Percentiles rank a stretch among this genome's conserved stretches.
phyloP scores from a whole-genome alignment of 768 basidiomycete species.

The Tulasnella sp. region DNA sequence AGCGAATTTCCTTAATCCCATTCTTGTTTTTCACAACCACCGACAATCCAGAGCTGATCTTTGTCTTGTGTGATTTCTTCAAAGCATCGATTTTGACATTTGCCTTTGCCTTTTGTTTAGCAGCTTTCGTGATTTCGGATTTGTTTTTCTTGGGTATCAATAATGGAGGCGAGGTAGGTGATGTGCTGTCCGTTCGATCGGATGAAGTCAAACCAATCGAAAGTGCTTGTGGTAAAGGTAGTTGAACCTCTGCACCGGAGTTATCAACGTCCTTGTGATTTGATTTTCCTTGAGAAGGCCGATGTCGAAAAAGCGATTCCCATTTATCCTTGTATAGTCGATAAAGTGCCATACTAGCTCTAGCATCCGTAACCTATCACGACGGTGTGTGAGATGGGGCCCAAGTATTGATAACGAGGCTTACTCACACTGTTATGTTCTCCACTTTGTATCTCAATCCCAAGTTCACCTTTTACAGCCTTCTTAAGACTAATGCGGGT shows the following conservation, averaged over 20 bases:
- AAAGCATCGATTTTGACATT: no score
- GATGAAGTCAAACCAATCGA: conserved; percentile 22
- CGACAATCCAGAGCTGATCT: conserved; percentile 30
- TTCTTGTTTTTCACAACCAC: conserved; percentile 29
- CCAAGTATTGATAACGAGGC: background rate
- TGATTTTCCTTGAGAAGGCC: background rate
- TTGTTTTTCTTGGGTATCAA: background rate
- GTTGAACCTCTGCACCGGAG: background rate
- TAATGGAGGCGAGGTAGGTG: background rate
- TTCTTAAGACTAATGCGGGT: conserved; percentile 38
- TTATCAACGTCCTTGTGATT: background rate
- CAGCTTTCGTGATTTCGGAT: background rate
- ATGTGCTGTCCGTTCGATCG: background rate
- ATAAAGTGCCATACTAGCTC: conserved; percentile 91
- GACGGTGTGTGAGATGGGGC: background rate
- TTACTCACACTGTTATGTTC: conserved; percentile 78
- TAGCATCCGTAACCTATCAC: conserved; percentile 72
- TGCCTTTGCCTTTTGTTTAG: background rate
- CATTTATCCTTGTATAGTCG: conserved; percentile 37
- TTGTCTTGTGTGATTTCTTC: no score
- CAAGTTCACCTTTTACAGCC: conserved; percentile 68
- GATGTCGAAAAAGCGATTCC: background rate
- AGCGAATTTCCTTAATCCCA: conserved; percentile 26
- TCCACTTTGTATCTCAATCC: conserved; percentile 66
- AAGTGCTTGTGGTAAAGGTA: background rate